Base-by-base conservation (phyloP, 306 rosid species). In the Amphicarpaea edgeworthii region DNA sequence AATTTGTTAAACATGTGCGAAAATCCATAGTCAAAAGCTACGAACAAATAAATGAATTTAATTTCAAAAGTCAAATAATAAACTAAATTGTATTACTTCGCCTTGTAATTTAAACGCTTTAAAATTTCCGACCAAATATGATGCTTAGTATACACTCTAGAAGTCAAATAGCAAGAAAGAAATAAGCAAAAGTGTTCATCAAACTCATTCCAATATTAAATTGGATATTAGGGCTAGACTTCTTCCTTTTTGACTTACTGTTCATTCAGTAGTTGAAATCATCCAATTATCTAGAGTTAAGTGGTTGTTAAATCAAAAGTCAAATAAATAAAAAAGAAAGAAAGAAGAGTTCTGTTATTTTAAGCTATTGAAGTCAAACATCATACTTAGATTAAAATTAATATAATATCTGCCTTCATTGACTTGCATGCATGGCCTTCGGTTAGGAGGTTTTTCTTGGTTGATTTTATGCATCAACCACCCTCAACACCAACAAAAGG, bases 281-380 rank as follows among this genome's bases (percentile, higher is more conserved):
- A 74, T 69, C 34, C 65, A 62, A 40, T 60, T 73, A 16, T 78
- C 24, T 45, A 61, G 8, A 50, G 21, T 72, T 54, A 41, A 26
- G 20, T 16, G 54, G 66, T 82, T 81, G 78, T 81, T 76, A 73
- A 72, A 49, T 74, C 1, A 55, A 70, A 73, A 81, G 85, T 81
- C 85, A 77, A 81, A 17, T 59, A 24, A 14, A 32, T n/a, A 42
- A 51, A 12, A 45, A 3, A 12, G 17, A 53, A 14, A 9, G 7
- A 42, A 20, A 8, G 12, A 58, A 57, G 21, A 38, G 54, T 34
- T 59, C 8, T 23, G 58, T 26, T 53, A 16, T 57, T 45, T 10
- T 45, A 60, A 60, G 70, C 32, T 70, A 59, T 15, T 6, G 5
- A 83, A 80, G 82, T 79, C 76, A 83, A 79, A 47, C 26, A 34